These are phyloP conservation scores for Globisporangium camurandrum DNA, from an alignment of 352 stramenopile genomes.

Conservation along the genomic window DNA sequence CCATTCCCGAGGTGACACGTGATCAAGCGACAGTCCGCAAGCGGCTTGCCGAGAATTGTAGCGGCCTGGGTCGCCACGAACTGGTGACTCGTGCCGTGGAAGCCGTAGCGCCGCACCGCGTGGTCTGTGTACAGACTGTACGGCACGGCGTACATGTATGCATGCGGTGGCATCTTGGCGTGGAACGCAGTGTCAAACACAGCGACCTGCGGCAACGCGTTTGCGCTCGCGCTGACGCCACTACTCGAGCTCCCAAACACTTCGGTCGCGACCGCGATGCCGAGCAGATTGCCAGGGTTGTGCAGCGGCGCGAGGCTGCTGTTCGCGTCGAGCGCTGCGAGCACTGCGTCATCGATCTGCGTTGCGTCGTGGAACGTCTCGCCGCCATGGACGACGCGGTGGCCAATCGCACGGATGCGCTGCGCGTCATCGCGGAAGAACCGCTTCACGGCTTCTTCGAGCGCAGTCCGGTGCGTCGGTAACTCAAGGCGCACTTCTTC, in stretches of 20 bases:
- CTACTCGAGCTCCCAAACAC: slow-evolving; percentile 65
- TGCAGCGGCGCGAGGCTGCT: slow-evolving; percentile 73
- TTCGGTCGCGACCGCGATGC: slow-evolving; percentile 75
- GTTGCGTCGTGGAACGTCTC: slow-evolving; percentile 57
- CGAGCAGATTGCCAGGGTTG: slow-evolving; percentile 82
- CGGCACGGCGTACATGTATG: slow-evolving; percentile 79
- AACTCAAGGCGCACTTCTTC: slow-evolving; percentile 40
- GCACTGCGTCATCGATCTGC: slow-evolving; percentile 41
- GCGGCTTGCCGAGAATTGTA: slow-evolving; percentile 40
- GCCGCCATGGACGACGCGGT: slow-evolving; percentile 86
- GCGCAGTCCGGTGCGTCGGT: slow-evolving; percentile 43
- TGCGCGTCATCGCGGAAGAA: slow-evolving; percentile 52
- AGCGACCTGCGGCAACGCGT: slow-evolving; percentile 55
- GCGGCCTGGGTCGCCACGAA: slow-evolving; percentile 77
- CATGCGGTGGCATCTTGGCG: slow-evolving; percentile 70
- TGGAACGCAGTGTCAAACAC: slow-evolving; percentile 93
- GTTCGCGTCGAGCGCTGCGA: slow-evolving; percentile 53
- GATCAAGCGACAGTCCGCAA: slow-evolving; percentile 63
- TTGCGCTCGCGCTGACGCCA: no score
- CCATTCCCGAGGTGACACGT: slow-evolving; percentile 87
- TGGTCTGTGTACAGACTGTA: slow-evolving; percentile 73
- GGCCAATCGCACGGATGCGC: slow-evolving; percentile 67
- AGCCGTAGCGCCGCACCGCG: slow-evolving; percentile 84
- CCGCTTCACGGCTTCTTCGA: slow-evolving; percentile 47
- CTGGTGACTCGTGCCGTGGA: slow-evolving; percentile 86